Evolutionary conservation across 164 flowering plant species (phyloP).

Genomic region (Sextonia rubra): DNA sequence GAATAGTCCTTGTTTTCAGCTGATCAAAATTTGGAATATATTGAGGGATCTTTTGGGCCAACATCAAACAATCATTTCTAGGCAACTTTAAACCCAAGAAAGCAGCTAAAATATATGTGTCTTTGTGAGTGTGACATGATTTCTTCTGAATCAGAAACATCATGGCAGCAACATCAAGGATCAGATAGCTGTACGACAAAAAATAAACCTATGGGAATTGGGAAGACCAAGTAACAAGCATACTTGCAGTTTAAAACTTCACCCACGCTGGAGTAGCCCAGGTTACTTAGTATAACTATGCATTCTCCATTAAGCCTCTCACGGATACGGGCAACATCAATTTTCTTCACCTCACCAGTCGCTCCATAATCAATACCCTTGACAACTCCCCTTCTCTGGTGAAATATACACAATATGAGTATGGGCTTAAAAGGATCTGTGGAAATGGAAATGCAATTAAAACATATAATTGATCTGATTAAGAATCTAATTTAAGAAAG

Average conservation of each 20-base stretch:
- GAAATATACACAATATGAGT: conserved; percentile 2
- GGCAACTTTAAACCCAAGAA: neutral
- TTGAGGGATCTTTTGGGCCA: no score
- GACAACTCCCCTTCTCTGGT: conserved; percentile 89
- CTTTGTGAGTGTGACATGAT: neutral
- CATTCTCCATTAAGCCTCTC: conserved; percentile 84
- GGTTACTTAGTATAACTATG: conserved; percentile 72
- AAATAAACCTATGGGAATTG: neutral
- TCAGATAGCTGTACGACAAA: neutral
- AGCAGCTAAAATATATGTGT: neutral
- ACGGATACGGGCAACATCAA: conserved; percentile 76
- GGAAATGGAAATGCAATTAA: neutral
- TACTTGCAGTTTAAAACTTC: conserved; percentile 99
- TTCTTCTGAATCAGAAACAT: neutral
- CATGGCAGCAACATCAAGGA: neutral
- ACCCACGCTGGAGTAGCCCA: conserved; percentile 94
- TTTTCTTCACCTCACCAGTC: conserved; percentile 94
- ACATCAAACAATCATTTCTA: neutral
- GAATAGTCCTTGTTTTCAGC: no score
- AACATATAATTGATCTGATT: neutral
- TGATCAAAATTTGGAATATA: no score
- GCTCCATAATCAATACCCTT: conserved; percentile 88
- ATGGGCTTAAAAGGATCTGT: neutral
- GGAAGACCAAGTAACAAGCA: conserved; percentile 23
- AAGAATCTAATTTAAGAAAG: conserved; percentile 1